Evolutionary conservation across 2,329 filamentous ascomycete species (phyloP), one percentile per base, ranked within the genome.

Genomic region (Fusarium sp.): DNA sequence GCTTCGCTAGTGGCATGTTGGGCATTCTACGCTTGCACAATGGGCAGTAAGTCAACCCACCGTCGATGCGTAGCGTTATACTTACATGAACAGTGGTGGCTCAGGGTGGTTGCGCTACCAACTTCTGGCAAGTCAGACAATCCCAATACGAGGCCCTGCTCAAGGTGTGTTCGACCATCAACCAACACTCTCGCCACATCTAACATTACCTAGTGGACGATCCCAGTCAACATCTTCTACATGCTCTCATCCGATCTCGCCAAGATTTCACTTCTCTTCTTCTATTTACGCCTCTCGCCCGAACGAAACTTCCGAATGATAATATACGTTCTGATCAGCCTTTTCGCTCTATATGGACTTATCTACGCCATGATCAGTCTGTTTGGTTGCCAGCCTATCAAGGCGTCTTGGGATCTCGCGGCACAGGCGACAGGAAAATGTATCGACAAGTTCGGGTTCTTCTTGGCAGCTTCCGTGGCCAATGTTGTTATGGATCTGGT

Each of bases 171-270:
- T 32, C 3, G 0, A 1, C n/a, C 11, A n/a, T 2, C 9, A 29
- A 6, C 1, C 3, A n/a, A 5, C 0, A 1, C 10, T 8, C 14
- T 9, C 6, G 2, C 3, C 15, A 50, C 8, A 9, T 1, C 56
- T 74, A 20, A 72, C 43, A 1, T 7, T 3, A 1, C 27, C 0
- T 2, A 74, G 72, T 74, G 72, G 72, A 74, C 72, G 0, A 63
- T 74, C 10, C 72, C 70, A 3, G 72, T 73, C 61, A 74, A 74
- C 25, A 74, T 74, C 42, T 74, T 74, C 22, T 74, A 74, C 50
- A 74, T 74, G 72, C 44, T 74, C 2, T 71, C 72, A 0, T 74
- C 72, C 5, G 72, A 74, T 11, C 47, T 74, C 7, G 72, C 72
- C 38, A 74, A 74, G 22, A 71, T 74, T 15, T 74, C 72, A 0